These are phyloP conservation scores for Phaeoacremonium minimum DNA, from an alignment of 2,329 filamentous ascomycete genomes.

Conservation along the genomic window DNA sequence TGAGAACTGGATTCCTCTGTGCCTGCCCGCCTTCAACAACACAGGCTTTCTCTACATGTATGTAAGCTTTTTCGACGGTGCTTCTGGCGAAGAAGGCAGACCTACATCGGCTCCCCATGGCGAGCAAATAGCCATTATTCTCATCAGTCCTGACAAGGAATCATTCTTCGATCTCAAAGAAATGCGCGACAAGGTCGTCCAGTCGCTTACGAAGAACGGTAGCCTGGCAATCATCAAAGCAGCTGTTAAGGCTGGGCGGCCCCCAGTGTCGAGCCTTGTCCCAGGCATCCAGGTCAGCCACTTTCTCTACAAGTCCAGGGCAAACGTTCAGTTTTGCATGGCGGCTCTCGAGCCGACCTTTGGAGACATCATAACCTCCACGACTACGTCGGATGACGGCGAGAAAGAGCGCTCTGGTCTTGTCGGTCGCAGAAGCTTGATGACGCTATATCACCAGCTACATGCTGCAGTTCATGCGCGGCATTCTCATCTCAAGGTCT, in stretches of 20 bases:
- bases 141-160: conserved; percentile 91
- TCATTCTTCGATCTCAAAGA: conserved; percentile 85
- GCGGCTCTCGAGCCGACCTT: conserved; percentile 73
- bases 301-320: conserved; percentile 91
- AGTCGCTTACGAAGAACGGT: conserved; percentile 72
- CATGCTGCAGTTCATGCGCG: conserved; percentile 83
- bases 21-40: conserved; percentile 94
- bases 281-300: conserved; percentile 79
- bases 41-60: conserved; percentile 98
- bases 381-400: conserved; percentile 8
- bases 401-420: conserved; percentile 21
- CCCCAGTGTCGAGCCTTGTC: conserved; percentile 68
- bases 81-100: conserved; percentile 38
- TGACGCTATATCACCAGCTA: conserved; percentile 80
- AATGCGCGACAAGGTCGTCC: conserved; percentile 58
- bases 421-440: conserved; percentile 64
- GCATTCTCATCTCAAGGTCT: conserved; percentile 78
- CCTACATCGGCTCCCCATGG: conserved; percentile 62
- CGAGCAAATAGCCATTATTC: conserved; percentile 82
- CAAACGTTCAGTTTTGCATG: conserved; percentile 96
- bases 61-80: conserved; percentile 82
- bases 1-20: conserved; percentile 96
- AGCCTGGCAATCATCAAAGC: conserved; percentile 70
- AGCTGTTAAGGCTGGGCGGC: conserved; percentile 68
- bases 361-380: conserved; percentile 10